Conservation (phyloP, 129 eudicot genomes). For the Arctium lappa region DNA sequence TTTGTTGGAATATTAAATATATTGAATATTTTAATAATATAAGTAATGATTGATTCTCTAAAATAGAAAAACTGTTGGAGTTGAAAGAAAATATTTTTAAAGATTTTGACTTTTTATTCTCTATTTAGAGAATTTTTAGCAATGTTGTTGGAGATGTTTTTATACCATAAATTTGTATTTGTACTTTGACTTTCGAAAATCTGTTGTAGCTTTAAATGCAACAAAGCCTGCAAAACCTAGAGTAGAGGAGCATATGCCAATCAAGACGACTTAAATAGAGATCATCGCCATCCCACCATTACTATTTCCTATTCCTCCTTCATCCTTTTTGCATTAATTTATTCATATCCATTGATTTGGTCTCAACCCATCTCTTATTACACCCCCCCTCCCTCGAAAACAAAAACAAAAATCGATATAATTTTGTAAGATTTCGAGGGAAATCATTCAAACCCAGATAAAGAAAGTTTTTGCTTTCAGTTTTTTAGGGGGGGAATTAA, state of each 20-base stretch:
- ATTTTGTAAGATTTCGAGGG: slow-evolving; percentile 1
- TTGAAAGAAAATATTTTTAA: too few species aligned
- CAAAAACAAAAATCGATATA: neutral
- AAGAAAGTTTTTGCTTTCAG: neutral
- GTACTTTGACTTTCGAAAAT: neutral
- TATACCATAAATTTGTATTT: neutral
- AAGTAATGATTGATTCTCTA: too few species aligned
- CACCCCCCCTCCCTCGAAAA: neutral
- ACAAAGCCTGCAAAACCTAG: slow-evolving; percentile 33
- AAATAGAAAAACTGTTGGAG: too few species aligned
- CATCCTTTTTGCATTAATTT: neutral
- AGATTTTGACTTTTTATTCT: too few species aligned
- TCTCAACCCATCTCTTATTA: neutral
- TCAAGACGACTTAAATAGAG: slow-evolving; percentile 19
- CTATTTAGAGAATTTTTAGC: too few species aligned
- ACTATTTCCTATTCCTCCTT: neutral
- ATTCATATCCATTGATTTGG: neutral
- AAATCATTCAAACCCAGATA: slow-evolving; percentile 19
- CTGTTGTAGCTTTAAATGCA: slow-evolving; percentile 32
- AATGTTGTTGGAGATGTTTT: too few species aligned
- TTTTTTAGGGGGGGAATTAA: slow-evolving; percentile 5
- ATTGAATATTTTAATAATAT: too few species aligned
- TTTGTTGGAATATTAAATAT: too few species aligned
- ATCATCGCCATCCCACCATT: slow-evolving; percentile 24
- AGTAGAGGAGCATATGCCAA: slow-evolving; percentile 17